Base-by-base conservation (phyloP, 164 flowering plant genomes). In the Piper betle region DNA sequence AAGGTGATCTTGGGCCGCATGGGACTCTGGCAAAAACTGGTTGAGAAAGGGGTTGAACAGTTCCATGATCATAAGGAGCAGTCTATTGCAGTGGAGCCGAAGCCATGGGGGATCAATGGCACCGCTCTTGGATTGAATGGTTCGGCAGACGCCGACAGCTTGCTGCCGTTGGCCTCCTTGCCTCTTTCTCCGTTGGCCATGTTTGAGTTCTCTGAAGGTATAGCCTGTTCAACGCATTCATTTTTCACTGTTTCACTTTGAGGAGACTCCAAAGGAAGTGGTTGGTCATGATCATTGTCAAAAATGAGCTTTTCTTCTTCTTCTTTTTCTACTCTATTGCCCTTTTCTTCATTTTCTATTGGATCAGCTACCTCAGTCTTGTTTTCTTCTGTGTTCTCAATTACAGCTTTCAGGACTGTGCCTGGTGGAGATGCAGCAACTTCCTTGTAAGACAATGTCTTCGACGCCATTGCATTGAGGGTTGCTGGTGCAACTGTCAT, bases 371-470 rank as follows among this genome's bases (percentile, higher is more conserved):
- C 69, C 52, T 57, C 77, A 60, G 60, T 75, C 41, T 40, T 66
- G 39, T 53, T 56, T 63, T 75, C 81, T 64, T 77, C 82, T 37
- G 56, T 70, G 65, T 74, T 80, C 72, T 77, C 88, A 64, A 73
- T 6, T 12, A 70, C 50, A 46, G 84, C 79, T 73, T 82, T 87
- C 60, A 84, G 65, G 71, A 90, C 78, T 10, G 89, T 80, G 55
- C 97, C 96, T 17, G 93, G 93, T 0, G 96, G 86, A 48, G 97
- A 80, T 56, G 78, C 66, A 52, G 96, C 97, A 38, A 91, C 97
- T 75, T 87, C 87, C 74, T 91, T 91, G 82, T 91, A 91, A 33
- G 96, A 86, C 5, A 82, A 53, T 52, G 95, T 77, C 64, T 81
- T 91, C 20, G 87, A 82, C 66, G 89, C 78, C 68, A 82, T 62